phyloP scores from a whole-genome alignment of 2,329 filamentous ascomycete species.

The Scedosporium dehoogii region DNA sequence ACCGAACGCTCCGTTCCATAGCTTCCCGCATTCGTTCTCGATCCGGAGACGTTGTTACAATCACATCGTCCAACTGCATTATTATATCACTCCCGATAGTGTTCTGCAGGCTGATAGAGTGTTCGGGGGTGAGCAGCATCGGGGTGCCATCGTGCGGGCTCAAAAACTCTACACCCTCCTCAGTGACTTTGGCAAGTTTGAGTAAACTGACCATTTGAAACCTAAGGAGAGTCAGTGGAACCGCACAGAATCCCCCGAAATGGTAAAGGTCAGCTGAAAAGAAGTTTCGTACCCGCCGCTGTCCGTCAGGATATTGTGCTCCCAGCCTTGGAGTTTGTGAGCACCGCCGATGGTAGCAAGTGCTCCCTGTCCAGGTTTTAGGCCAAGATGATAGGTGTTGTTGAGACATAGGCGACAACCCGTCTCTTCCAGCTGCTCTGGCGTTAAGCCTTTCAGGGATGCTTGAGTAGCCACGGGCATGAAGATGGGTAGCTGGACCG shows the following conservation, averaged over 20 bases:
- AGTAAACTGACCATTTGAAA: conserved; percentile 99
- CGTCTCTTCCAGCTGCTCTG: conserved; percentile 81
- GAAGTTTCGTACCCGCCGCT: conserved; percentile 50
- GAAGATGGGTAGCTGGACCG: conserved; percentile 84
- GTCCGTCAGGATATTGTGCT: conserved; percentile 85
- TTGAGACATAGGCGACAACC: conserved; percentile 88
- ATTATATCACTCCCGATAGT: conserved; percentile 97
- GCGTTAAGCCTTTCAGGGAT: conserved; percentile 87
- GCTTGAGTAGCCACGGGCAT: conserved; percentile 98
- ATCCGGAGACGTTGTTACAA: conserved; percentile 92
- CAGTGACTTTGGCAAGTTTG: conserved; percentile 85
- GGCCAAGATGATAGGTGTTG: conserved; percentile 93
- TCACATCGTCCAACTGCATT: conserved; percentile 98
- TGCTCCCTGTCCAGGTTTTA: conserved; percentile 88
- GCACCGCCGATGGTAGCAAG: conserved; percentile 83
- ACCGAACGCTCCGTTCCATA: conserved; percentile 88
- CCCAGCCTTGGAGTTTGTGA: conserved; percentile 91
- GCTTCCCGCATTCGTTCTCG: conserved; percentile 80
- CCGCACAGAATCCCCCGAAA: background rate
- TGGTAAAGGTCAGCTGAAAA: conserved; percentile 15
- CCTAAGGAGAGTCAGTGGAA: conserved; percentile 33
- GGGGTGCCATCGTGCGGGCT: conserved; percentile 90
- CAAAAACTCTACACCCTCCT: conserved; percentile 92
- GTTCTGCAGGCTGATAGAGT: conserved; percentile 93
- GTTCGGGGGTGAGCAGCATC: conserved; percentile 95